Conservation (phyloP, 352 stramenopile genomes). For the Phytopythium oedochilum region DNA sequence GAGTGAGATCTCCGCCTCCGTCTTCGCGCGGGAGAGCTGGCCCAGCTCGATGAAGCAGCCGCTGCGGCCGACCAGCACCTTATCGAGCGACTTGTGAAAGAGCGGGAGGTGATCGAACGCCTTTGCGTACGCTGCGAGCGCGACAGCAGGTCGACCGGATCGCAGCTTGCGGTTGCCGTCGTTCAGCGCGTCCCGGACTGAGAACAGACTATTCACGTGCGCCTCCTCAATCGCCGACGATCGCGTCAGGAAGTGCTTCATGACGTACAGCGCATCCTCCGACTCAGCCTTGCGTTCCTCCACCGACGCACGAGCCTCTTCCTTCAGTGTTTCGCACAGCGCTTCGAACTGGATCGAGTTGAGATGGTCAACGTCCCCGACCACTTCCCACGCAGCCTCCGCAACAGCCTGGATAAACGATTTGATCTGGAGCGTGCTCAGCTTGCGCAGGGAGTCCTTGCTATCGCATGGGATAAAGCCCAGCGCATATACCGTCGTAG, state of each 20-base stretch:
- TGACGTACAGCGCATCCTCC: conserved; percentile 52
- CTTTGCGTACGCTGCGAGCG: conserved; percentile 55
- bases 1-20: conserved; percentile 39
- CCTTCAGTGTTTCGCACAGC: conserved; percentile 52
- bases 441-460: conserved; percentile 41
- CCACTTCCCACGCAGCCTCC: conserved; percentile 60
- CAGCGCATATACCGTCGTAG: conserved; percentile 61
- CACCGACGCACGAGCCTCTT: conserved; percentile 27
- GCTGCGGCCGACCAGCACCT: conserved; percentile 48
- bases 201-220: conserved; percentile 36
- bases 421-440: conserved; percentile 83
- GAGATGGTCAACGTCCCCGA: conserved; percentile 36
- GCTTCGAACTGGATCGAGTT: conserved; percentile 76
- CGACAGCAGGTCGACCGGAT: conserved; percentile 44
- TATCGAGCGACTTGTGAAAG: conserved; percentile 60
- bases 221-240: conserved; percentile 45
- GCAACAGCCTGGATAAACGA: conserved; percentile 78
- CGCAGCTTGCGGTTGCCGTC: conserved; percentile 54
- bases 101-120: conserved; percentile 56
- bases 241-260: conserved; percentile 65
- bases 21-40: conserved; percentile 31
- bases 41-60: conserved; percentile 58
- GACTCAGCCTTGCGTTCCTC: conserved; percentile 21
- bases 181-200: conserved; percentile 46
- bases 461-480: conserved; percentile 52